Base-by-base conservation (phyloP, 1,139 yeast genomes). In the Petasospora fabianii region DNA sequence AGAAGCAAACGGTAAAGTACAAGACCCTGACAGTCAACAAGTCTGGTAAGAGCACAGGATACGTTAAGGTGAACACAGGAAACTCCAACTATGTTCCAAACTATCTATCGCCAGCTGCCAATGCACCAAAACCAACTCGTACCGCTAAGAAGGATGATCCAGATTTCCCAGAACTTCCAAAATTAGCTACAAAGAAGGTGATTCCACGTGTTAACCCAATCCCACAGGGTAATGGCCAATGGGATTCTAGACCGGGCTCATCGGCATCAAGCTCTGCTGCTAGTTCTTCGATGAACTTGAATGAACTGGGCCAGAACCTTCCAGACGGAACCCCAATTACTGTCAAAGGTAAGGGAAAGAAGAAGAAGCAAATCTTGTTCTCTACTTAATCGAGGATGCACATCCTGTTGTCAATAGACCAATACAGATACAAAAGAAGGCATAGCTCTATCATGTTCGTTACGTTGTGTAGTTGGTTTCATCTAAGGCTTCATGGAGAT, bases 91-190 rank as follows among this genome's bases (percentile, higher is more conserved):
- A 47, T 20, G 37, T 46, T 17, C 62, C 62, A 30, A 54, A 53
- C 20, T 60, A 58, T 39, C 39, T 56, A 9, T 14, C 27, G 6
- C 13, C 27, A 4, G 12, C 33, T 5, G 13, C 14, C 5, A 29
- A 36, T n/a, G 24, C 46, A 9, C 36, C 51, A 11, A 27, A 50
- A 14, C 34, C 50, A 20, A 40, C 43, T n/a, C 38, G 52, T 30
- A 53, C 45, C 36, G 46, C 30, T 30, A 32, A 36, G 22, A 28
- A 61, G 39, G 46, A 61, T 49, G 41, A 55, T 8, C 74, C 76
- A 1, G 60, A 66, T 38, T 74, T 82, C 54, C 86, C 87, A 2
- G 71, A 73, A 3, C 61, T 77, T 36, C 58, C 59, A 15, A 42
- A 38, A 30, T 35, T 46, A 2, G 30, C 41, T 9, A 52, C 53